A percentile compares a stretch with the other conserved stretches of the same genome.
Conservation (phyloP, 208 protist genomes). For the Acanthamoeba healyi region DNA sequence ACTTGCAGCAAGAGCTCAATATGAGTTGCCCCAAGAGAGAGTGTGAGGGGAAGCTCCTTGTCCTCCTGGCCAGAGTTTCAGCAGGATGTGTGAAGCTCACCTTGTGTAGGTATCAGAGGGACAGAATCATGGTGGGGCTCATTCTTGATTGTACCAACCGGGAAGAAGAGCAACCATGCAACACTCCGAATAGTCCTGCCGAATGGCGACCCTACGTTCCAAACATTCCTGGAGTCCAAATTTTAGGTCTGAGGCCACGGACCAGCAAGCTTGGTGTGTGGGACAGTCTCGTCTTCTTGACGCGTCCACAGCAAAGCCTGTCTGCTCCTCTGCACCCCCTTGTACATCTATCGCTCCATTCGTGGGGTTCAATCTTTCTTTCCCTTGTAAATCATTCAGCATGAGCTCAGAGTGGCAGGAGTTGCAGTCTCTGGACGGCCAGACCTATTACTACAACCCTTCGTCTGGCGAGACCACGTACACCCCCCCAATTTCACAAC, state of each 20-base stretch:
- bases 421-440: not conserved
- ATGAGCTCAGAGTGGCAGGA: constrained; percentile 27
- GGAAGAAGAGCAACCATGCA: not conserved
- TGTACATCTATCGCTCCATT: too few species aligned
- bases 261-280: too few species aligned
- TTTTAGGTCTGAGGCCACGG: not conserved
- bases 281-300: too few species aligned
- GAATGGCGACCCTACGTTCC: not conserved
- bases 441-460: constrained; percentile 37
- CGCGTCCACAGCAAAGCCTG: too few species aligned
- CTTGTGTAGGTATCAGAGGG: too few species aligned
- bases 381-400: not conserved
- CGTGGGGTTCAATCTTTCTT: not conserved
- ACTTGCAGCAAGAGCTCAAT: too few species aligned
- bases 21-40: too few species aligned
- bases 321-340: not conserved
- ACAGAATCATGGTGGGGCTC: too few species aligned
- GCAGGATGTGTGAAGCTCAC: too few species aligned
- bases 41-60: too few species aligned
- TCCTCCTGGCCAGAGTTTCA: too few species aligned
- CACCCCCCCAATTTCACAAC: not conserved
- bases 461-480: constrained; percentile 17
- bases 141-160: not conserved
- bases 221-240: not conserved
- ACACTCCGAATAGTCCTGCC: not conserved